Evolutionary conservation across 2,329 filamentous ascomycete genomes (phyloP).

Genomic region (Fusarium proliferatum): DNA sequence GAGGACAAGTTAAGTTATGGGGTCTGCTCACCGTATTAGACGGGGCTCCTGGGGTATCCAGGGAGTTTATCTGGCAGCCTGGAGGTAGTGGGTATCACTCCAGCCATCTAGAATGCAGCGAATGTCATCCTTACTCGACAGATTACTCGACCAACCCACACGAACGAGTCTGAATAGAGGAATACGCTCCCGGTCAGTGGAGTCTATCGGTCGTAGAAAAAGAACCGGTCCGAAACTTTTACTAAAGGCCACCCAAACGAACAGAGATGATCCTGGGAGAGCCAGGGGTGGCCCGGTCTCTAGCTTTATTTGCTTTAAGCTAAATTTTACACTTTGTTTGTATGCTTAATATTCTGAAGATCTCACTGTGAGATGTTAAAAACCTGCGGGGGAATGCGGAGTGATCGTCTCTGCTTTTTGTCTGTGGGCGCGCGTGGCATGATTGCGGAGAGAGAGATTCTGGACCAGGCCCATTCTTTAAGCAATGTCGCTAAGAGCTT

Average conservation of each 20-base stretch:
- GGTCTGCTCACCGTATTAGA: not conserved
- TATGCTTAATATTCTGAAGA: conserved; percentile 14
- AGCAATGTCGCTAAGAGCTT: conserved; percentile 6
- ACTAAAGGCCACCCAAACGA: not conserved
- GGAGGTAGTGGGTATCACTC: conserved; percentile 9
- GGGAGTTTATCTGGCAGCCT: not conserved
- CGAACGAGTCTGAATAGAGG: not conserved
- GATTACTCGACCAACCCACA: not conserved
- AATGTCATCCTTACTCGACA: conserved; percentile 26
- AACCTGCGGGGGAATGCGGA: conserved; percentile 27
- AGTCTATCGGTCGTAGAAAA: conserved; percentile 34
- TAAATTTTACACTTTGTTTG: conserved; percentile 5
- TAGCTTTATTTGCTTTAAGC: conserved; percentile 20
- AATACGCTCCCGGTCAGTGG: conserved; percentile 14
- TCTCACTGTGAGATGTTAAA: conserved; percentile 15
- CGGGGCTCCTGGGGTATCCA: not conserved
- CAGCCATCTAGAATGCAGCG: conserved; percentile 4
- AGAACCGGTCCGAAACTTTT: conserved; percentile 40
- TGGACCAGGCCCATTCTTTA: conserved; percentile 30
- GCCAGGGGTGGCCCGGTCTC: not conserved
- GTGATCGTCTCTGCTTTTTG: not conserved
- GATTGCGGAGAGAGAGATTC: conserved; percentile 23
- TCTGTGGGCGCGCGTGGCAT: not conserved
- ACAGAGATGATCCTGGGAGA: not conserved
- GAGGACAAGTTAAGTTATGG: not conserved